Conservation (phyloP, 805 yeast genomes). For the Yueomyces sp. region DNA sequence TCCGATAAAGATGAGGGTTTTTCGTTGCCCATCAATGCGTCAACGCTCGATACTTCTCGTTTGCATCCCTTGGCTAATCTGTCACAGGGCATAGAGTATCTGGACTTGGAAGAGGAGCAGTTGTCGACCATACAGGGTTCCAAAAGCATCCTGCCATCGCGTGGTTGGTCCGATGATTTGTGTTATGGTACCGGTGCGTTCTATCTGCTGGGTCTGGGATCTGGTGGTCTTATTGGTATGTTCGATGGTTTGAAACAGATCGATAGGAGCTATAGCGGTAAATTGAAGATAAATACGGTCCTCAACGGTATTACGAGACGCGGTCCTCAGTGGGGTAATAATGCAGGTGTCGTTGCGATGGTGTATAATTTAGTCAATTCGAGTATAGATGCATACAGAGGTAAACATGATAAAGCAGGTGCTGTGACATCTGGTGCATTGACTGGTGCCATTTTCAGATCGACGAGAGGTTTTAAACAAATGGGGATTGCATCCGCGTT, state of each 20-base stretch:
- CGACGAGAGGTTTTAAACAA: conserved; percentile 73
- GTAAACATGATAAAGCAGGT: conserved; percentile 76
- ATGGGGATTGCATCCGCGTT: conserved; percentile 77
- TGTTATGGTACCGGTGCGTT: conserved; percentile 97
- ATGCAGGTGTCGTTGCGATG: conserved; percentile 87
- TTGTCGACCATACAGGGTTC: conserved; percentile 71
- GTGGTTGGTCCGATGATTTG: conserved; percentile 95
- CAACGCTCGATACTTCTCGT: neutral
- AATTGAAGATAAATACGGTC: conserved; percentile 75
- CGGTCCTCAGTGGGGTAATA: conserved; percentile 93
- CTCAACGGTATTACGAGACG: conserved; percentile 86
- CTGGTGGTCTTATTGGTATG: conserved; percentile 84
- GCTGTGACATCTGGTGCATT: conserved; percentile 82
- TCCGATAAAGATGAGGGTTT: neutral
- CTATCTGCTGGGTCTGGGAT: conserved; percentile 71
- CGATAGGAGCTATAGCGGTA: conserved; percentile 64
- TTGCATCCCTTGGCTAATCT: conserved; percentile 83
- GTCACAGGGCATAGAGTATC: conserved; percentile 77
- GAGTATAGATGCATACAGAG: conserved; percentile 66
- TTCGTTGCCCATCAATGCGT: neutral
- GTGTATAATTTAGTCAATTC: conserved; percentile 79
- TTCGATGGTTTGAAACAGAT: conserved; percentile 73
- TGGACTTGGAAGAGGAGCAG: conserved; percentile 79
- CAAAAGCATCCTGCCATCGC: conserved; percentile 83
- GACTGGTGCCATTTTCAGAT: conserved; percentile 83